Percentiles rank a stretch among this genome's conserved stretches.
phyloP scores from a whole-genome alignment of 495 filamentous ascomycete species.

The Neurospora sp. region DNA sequence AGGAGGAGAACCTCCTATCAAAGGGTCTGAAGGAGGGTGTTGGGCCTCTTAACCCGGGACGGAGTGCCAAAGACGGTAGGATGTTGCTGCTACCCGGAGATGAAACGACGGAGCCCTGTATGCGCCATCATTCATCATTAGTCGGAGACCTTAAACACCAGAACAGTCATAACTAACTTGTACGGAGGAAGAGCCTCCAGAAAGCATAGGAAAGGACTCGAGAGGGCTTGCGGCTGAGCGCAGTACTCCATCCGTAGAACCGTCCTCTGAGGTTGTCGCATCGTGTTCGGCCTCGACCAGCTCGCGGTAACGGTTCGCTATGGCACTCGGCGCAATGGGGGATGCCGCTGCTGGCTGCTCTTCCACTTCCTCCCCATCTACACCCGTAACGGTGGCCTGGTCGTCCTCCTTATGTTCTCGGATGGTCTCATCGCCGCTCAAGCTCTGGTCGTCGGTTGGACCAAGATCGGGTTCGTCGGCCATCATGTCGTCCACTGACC shows the following conservation, averaged over 20 bases:
- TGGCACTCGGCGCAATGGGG: conserved; percentile 20
- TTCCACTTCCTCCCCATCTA: conserved; percentile 11
- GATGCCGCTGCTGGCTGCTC: conserved; percentile 19
- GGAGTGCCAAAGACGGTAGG: conserved; percentile 33
- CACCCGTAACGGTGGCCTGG: conserved; percentile 22
- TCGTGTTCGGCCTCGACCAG: conserved; percentile 23
- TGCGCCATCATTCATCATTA: conserved; percentile 16
- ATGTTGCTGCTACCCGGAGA: conserved; percentile 63
- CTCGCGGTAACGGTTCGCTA: conserved; percentile 37
- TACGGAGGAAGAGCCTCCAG: conserved; percentile 83
- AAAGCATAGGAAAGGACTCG: conserved; percentile 52
- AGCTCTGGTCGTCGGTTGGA: conserved; percentile 16
- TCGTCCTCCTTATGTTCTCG: conserved; percentile 29
- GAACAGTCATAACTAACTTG: conserved; percentile 46
- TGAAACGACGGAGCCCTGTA: conserved; percentile 70
- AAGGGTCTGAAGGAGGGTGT: conserved; percentile 85
- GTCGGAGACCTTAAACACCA: conserved; percentile 3
- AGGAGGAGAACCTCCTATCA: conserved; percentile 85
- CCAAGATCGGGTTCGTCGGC: conserved; percentile 30
- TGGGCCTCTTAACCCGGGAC: conserved; percentile 42
- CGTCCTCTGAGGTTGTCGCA: conserved; percentile 34
- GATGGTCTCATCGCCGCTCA: conserved; percentile 33
- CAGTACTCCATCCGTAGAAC: conserved; percentile 29
- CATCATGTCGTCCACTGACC: conserved; percentile 25
- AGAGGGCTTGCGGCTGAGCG: conserved; percentile 34